These are phyloP conservation scores for Neurospora terricola DNA, from an alignment of 495 filamentous ascomycete genomes.

Conservation along the genomic window DNA sequence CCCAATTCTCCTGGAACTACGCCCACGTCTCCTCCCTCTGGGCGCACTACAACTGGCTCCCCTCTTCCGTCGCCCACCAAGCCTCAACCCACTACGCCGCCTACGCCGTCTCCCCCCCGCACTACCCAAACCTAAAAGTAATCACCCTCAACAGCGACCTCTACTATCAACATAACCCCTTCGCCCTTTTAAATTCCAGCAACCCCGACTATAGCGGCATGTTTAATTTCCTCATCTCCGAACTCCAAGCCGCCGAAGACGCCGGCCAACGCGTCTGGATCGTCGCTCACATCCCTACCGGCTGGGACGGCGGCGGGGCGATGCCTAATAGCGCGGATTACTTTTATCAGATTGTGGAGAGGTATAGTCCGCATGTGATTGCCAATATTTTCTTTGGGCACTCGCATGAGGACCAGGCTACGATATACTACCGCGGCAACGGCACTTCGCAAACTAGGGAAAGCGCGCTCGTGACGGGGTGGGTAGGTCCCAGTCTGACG, in stretches of 20 bases:
- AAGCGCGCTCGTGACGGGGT: conserved; percentile 25
- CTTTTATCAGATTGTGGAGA: conserved; percentile 48
- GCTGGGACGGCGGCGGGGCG: conserved; percentile 43
- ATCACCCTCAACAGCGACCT: conserved; percentile 47
- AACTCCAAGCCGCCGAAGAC: conserved; percentile 44
- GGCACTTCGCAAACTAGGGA: conserved; percentile 30
- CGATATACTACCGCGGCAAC: conserved; percentile 43
- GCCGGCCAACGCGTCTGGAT: conserved; percentile 45
- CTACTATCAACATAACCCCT: conserved; percentile 39
- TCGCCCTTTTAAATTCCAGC: conserved; percentile 37
- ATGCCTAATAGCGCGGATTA: conserved; percentile 42
- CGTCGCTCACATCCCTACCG: conserved; percentile 42
- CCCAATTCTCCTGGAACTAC: conserved; percentile 49
- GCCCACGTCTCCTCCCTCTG: conserved; percentile 41
- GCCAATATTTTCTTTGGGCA: conserved; percentile 48
- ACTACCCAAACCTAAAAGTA: conserved; percentile 31
- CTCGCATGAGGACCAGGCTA: conserved; percentile 39
- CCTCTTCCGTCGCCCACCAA: conserved; percentile 27
- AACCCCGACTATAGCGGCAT: conserved; percentile 43
- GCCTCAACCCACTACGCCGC: conserved; percentile 41
- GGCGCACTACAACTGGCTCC: conserved; percentile 44
- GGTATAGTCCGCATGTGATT: conserved; percentile 47
- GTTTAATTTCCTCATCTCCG: conserved; percentile 39
- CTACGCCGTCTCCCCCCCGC: conserved; percentile 40
- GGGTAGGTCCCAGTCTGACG: conserved; percentile 44